Base-by-base conservation (phyloP, 768 basidiomycete species). In the Mrakia frigida region DNA sequence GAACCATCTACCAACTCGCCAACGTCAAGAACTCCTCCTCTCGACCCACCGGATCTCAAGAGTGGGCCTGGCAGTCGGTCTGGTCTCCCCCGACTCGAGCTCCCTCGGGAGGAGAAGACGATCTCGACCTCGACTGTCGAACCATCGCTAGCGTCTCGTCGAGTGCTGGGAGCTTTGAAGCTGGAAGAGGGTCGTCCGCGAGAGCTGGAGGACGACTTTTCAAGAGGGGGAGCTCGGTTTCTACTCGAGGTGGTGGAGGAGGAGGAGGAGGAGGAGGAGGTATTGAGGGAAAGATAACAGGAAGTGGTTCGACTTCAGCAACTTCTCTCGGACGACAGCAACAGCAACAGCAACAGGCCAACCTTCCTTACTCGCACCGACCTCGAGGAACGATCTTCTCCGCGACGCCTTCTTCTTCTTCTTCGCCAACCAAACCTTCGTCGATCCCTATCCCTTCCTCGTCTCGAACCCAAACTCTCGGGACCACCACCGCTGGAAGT, bases 21-120 rank as follows among this genome's bases (percentile, higher is more conserved):
- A 73, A 56, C 25, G n/a, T 73, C 35, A 41, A 53, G 53, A 60
- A 39, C 35, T 37, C 71, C 35, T 37, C 71, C 6, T 59, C 71
- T 14, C 71, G 23, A 18, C 71, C 28, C 33, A 61, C 35, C 14
- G 71, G 71, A 56, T 23, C 33, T 3, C 56, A 37, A 18, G 71
- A 73, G 37, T 73, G 71, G 71, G 56, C 61, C 25, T 73, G 71
- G 71, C 71, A 73, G 59, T 59, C 71, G 13, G 39, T 73, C 56
- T 41, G 65, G 65, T 39, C 37, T n/a, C 65, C 43, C 11, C 65
- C 65, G 37, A 39, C 16, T 21, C 65, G 37, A 43, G n/a, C 37
- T 0, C 35, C 33, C 7, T 18, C 18, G 6, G 21, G 65, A 23
- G 65, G 65, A 37, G 65, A n/a, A 10, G 65, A 68, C 9, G 65